Conservation (phyloP, 2,329 filamentous ascomycete genomes). For the Ascochyta pisi region DNA sequence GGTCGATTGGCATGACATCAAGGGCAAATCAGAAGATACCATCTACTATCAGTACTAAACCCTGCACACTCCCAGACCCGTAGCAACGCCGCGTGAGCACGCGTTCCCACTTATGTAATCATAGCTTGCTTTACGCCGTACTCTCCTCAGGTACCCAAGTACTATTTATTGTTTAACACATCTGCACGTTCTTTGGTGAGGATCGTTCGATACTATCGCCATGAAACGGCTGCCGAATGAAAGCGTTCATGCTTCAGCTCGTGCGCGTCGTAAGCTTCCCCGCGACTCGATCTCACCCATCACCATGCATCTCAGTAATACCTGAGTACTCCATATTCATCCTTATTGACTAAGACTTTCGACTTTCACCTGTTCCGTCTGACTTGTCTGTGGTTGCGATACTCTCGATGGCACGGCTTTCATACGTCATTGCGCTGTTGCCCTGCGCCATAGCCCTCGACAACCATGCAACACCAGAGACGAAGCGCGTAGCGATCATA, state of each 20-base stretch:
- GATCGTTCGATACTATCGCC: neutral
- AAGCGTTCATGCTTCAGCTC: conserved; percentile 5
- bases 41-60: neutral
- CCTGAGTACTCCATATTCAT: neutral
- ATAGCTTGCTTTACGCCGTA: too few species aligned
- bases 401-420: conserved; percentile 22
- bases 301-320: neutral
- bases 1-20: neutral
- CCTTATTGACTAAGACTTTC: neutral
- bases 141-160: too few species aligned
- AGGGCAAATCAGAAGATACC: too few species aligned
- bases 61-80: neutral
- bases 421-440: conserved; percentile 23
- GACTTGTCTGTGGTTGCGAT: neutral
- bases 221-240: neutral
- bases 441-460: conserved; percentile 28
- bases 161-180: neutral
- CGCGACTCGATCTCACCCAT: neutral
- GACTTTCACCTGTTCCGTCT: neutral
- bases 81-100: conserved; percentile 6
- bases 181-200: neutral
- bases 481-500: conserved; percentile 49
- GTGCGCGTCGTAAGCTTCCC: conserved; percentile 12
- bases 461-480: conserved; percentile 14
- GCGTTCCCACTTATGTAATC: neutral